phyloP scores from a whole-genome alignment of 768 basidiomycete genomes.

The Termitomyces sp. region DNA sequence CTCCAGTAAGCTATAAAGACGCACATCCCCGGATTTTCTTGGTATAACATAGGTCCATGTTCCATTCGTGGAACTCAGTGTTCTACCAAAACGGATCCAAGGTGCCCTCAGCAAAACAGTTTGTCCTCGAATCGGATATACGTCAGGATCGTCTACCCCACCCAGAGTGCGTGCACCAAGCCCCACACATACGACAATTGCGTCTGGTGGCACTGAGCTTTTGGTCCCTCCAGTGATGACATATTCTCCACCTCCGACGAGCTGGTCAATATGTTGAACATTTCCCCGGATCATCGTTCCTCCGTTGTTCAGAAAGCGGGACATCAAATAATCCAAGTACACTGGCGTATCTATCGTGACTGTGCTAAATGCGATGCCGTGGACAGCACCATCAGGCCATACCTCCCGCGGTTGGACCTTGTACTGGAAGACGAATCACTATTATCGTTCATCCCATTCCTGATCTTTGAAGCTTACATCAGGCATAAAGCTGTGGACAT shows the following conservation, averaged over 20 bases:
- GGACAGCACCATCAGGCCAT: constrained; percentile 26
- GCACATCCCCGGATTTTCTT: constrained; percentile 45
- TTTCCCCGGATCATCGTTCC: constrained; percentile 47
- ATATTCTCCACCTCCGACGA: constrained; percentile 46
- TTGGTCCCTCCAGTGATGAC: constrained; percentile 19
- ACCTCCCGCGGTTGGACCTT: constrained; percentile 27
- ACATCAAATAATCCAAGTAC: constrained; percentile 61
- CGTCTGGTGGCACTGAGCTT: constrained; percentile 30
- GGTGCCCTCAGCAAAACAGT: constrained; percentile 67
- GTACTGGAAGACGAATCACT: constrained; percentile 13
- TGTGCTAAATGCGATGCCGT: constrained; percentile 52
- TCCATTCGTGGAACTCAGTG: constrained; percentile 33
- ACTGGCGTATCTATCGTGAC: constrained; percentile 57
- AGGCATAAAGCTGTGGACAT: constrained; percentile 46
- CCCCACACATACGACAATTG: constrained; percentile 62
- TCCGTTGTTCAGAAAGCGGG: constrained; percentile 51
- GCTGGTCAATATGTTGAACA: constrained; percentile 60
- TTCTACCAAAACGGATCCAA: constrained; percentile 46
- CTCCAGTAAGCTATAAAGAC: constrained; percentile 1
- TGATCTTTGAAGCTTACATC: constrained; percentile 27
- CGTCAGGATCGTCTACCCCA: constrained; percentile 66
- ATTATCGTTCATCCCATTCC: background rate
- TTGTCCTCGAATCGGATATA: constrained; percentile 78
- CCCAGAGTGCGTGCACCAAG: constrained; percentile 65
- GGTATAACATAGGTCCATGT: constrained; percentile 59